phyloP scores from a whole-genome alignment of 768 basidiomycete species.

The Hericium rajendrae region DNA sequence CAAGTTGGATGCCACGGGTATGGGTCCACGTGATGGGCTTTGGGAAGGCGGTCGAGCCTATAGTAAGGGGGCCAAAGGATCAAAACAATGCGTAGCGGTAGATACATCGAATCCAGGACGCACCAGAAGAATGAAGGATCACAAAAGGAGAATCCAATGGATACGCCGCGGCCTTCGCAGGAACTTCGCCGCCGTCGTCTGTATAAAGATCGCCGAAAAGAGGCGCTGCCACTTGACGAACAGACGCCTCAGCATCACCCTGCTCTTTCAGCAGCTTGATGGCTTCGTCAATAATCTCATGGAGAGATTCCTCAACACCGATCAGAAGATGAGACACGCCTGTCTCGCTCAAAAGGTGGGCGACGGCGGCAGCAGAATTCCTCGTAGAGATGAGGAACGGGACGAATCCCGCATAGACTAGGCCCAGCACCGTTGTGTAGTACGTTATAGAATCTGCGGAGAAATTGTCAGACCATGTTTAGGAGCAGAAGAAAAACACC shows the following conservation, averaged over 20 bases:
- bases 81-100: neutral
- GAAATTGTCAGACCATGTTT: neutral
- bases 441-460: conserved; percentile 16
- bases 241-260: neutral
- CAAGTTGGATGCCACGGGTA: neutral
- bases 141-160: neutral
- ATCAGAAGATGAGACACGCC: neutral
- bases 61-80: neutral
- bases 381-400: conserved; percentile 1
- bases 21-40: neutral
- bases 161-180: neutral
- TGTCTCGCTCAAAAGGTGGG: neutral
- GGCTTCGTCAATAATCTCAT: neutral
- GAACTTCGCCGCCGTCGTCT: neutral
- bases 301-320: neutral
- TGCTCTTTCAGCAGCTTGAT: neutral
- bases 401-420: neutral
- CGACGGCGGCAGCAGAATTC: conserved; percentile 1
- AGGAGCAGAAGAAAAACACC: neutral
- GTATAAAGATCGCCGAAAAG: neutral
- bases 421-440: conserved; percentile 19
- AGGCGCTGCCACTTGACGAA: neutral
- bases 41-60: neutral
- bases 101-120: neutral
- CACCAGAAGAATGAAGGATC: neutral